These are phyloP conservation scores for Sporothrix protearum DNA, from an alignment of 2,329 filamentous ascomycete species.

Conservation along the genomic window DNA sequence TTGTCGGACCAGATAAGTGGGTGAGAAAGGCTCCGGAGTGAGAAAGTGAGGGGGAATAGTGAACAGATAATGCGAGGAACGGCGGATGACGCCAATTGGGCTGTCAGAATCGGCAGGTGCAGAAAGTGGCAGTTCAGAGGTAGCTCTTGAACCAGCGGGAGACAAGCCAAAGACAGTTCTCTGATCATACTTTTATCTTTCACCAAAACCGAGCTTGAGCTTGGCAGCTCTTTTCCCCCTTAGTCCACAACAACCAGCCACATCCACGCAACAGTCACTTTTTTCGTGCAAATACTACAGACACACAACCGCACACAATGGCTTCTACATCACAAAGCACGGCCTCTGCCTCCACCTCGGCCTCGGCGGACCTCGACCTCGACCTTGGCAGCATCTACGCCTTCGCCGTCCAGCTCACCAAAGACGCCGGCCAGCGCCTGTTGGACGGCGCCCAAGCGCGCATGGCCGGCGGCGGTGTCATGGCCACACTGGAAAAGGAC, in stretches of 20 bases:
- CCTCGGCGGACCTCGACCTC: conserved; percentile 47
- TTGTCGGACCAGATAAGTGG: too few species aligned
- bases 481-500: conserved; percentile 57
- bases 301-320: background rate
- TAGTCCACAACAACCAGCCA: background rate
- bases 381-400: conserved; percentile 62
- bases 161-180: too few species aligned
- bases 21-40: background rate
- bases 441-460: conserved; percentile 60
- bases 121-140: background rate
- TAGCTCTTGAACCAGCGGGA: too few species aligned
- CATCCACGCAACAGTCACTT: too few species aligned
- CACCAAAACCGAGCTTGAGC: background rate
- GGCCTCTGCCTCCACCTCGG: background rate
- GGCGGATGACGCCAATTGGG: background rate
- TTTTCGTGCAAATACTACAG: too few species aligned
- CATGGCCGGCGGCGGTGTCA: conserved; percentile 39
- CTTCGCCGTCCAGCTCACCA: conserved; percentile 68
- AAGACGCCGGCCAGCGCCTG: conserved; percentile 65
- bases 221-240: background rate
- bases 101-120: background rate
- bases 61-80: background rate
- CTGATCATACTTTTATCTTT: background rate
- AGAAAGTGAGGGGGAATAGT: background rate
- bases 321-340: background rate